These are phyloP conservation scores for Apophysomyces ossiformis DNA, from an alignment of 371 early-diverging fungal species.

Conservation along the genomic window DNA sequence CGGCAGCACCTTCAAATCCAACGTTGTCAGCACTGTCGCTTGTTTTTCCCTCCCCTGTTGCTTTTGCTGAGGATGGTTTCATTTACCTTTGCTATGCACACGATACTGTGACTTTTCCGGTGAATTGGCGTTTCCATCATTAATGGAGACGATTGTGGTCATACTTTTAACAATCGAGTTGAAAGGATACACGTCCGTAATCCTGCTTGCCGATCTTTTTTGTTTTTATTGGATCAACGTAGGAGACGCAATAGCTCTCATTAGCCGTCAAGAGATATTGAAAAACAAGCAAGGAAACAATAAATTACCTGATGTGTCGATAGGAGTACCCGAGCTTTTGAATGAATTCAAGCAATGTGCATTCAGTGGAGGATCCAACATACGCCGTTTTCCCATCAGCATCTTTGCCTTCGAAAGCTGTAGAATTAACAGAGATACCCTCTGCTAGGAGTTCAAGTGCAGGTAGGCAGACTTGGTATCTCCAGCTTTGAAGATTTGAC, in stretches of 20 bases:
- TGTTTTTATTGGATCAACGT: too few species aligned
- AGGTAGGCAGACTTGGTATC: slow-evolving; percentile 31
- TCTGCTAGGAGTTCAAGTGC: slow-evolving; percentile 38
- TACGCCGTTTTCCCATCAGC: slow-evolving; percentile 55
- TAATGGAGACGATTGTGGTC: slow-evolving; percentile 46
- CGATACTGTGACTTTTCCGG: slow-evolving; percentile 29
- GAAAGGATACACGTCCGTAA: slow-evolving; percentile 56
- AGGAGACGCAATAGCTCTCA: too few species aligned
- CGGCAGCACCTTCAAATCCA: slow-evolving; percentile 58
- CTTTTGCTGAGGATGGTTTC: slow-evolving; percentile 42
- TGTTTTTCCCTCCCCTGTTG: background rate
- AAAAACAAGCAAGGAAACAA: background rate
- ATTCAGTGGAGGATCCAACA: slow-evolving; percentile 39
- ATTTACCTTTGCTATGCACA: slow-evolving; percentile 47
- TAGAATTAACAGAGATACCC: slow-evolving; percentile 72
- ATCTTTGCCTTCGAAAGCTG: slow-evolving; percentile 68
- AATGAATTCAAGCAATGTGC: slow-evolving; percentile 73
- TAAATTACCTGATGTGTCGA: slow-evolving; percentile 27
- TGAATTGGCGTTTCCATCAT: slow-evolving; percentile 27
- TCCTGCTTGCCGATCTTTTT: slow-evolving; percentile 34
- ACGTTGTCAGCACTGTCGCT: background rate
- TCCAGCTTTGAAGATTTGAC: slow-evolving; percentile 39
- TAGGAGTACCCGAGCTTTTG: slow-evolving; percentile 50
- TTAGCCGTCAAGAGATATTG: too few species aligned
- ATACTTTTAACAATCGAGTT: slow-evolving; percentile 63